Evolutionary conservation across 306 rosid species (phyloP).

Genomic region (Purshia tridentata): DNA sequence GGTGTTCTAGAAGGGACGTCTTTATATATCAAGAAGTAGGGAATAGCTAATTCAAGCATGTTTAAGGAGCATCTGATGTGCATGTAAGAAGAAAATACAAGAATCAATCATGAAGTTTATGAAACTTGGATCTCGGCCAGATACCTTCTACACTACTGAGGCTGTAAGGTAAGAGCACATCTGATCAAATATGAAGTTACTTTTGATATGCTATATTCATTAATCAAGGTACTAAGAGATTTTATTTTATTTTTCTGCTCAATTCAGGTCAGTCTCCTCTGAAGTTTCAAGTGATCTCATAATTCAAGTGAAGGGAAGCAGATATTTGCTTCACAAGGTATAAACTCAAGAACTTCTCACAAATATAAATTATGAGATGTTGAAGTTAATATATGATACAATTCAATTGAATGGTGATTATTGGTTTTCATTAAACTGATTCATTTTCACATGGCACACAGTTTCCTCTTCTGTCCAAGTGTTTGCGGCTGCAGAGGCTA

Average conservation of each 20-base stretch:
- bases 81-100: conserved; percentile 33
- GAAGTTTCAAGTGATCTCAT: conserved; percentile 94
- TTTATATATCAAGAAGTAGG: conserved; percentile 17
- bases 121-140: conserved; percentile 99
- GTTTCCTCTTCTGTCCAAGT: conserved; percentile 96
- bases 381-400: conserved; percentile 7
- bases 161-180: conserved; percentile 60
- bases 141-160: conserved; percentile 79
- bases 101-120: conserved; percentile 85
- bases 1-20: conserved; percentile 26
- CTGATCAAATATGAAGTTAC: background rate
- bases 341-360: background rate
- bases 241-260: conserved; percentile 2
- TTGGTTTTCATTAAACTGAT: background rate
- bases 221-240: conserved; percentile 3
- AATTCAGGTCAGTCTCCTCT: conserved; percentile 84
- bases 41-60: conserved; percentile 30
- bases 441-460: conserved; percentile 37
- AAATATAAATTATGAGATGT: conserved; percentile 12
- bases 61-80: conserved; percentile 40
- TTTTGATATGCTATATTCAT: background rate
- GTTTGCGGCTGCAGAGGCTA: conserved; percentile 69
- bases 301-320: conserved; percentile 84
- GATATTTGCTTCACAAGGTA: conserved; percentile 97
- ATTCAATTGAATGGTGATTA: background rate